Evolutionary conservation across 2,329 filamentous ascomycete species (phyloP).

Genomic region (Fusarium pseudocircinatum): DNA sequence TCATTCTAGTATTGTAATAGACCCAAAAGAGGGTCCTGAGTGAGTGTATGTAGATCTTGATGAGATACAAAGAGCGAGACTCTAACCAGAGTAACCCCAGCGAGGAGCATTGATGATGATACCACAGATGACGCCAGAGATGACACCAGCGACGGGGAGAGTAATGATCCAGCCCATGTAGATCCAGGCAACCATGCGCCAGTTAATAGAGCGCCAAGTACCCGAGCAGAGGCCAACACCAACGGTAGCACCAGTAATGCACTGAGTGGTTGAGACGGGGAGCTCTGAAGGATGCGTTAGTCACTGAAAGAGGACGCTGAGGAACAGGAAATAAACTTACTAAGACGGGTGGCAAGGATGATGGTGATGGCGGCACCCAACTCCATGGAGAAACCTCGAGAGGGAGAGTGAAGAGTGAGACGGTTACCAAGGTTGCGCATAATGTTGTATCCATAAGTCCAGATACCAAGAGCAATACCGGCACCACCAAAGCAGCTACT

Average conservation of each 20-base stretch:
- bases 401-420: constrained; percentile 69
- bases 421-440: constrained; percentile 72
- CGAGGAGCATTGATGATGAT: constrained; percentile 70
- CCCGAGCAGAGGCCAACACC: constrained; percentile 71
- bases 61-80: not conserved
- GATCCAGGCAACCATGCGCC: constrained; percentile 69
- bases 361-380: constrained; percentile 69
- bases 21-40: not conserved
- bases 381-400: constrained; percentile 69
- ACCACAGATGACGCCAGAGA: constrained; percentile 69
- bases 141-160: constrained; percentile 64
- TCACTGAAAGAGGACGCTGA: rapidly evolving
- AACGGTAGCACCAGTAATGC: constrained; percentile 70
- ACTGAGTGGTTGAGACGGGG: constrained; percentile 73
- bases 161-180: constrained; percentile 70
- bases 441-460: constrained; percentile 73
- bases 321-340: constrained; percentile 40
- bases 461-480: constrained; percentile 65
- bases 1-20: constrained; percentile 1
- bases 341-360: constrained; percentile 69
- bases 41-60: not conserved
- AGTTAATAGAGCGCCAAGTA: constrained; percentile 68
- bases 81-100: constrained; percentile 47
- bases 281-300: constrained; percentile 52
- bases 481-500: constrained; percentile 58